Evolutionary conservation across 2,329 filamentous ascomycete genomes (phyloP).

Genomic region (Diaporthe batatas): DNA sequence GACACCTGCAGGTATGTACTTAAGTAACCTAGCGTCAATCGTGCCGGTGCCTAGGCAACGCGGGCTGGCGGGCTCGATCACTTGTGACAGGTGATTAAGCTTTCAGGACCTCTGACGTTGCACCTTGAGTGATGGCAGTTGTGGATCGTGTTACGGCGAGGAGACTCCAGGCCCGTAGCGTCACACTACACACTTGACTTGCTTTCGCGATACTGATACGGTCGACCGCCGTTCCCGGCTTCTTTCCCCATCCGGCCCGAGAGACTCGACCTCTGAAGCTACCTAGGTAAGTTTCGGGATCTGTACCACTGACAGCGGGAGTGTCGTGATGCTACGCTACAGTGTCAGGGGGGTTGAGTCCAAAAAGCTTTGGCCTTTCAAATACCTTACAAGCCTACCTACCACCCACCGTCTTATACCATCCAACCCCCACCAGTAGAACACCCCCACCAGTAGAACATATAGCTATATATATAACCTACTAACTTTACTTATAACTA

Average conservation of each 20-base stretch:
- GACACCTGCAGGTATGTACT: too few relatives aligned
- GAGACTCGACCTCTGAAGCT: neutral
- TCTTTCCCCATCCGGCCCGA: conserved; percentile 17
- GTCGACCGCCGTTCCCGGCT: neutral
- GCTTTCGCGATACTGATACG: neutral
- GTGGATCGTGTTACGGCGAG: too few relatives aligned
- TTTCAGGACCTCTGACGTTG: neutral
- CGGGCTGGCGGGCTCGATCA: neutral
- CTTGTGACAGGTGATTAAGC: neutral
- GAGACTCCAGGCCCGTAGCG: neutral
- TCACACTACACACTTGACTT: neutral
- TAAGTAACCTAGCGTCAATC: too few relatives aligned
- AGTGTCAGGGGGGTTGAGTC: neutral
- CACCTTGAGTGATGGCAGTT: neutral
- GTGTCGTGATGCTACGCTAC: neutral
- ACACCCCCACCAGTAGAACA: too few relatives aligned
- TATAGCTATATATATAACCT: too few relatives aligned
- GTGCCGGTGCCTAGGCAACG: neutral
- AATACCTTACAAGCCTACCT: neutral
- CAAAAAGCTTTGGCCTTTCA: neutral
- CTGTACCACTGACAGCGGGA: neutral
- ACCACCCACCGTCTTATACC: neutral
- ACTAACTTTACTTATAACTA: too few relatives aligned
- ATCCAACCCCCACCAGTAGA: too few relatives aligned
- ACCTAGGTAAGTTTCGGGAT: neutral